Percentiles rank a stretch among this genome's conserved stretches.
These are phyloP conservation scores for Drechslerella stenobrocha DNA, from an alignment of 2,329 filamentous ascomycete species.

Conservation along the genomic window DNA sequence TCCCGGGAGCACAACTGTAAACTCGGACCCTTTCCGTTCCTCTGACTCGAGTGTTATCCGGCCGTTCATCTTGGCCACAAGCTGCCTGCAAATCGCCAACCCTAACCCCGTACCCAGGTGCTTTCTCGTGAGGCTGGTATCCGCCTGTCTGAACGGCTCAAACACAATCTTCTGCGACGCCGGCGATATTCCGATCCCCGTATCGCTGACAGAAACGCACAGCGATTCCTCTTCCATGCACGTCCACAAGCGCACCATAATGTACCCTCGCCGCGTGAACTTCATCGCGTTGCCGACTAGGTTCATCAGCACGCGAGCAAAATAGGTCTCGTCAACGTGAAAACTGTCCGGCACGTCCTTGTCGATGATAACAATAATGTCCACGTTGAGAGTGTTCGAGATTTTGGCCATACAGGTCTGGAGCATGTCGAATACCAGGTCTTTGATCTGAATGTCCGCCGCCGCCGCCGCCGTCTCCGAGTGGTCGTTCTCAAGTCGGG, in stretches of 20 bases:
- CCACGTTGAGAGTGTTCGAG: slow-evolving; percentile 39
- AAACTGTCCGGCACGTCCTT: slow-evolving; percentile 35
- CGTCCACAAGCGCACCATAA: slow-evolving; percentile 62
- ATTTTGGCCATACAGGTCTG: slow-evolving; percentile 46
- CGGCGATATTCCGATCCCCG: slow-evolving; percentile 79
- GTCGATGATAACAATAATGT: slow-evolving; percentile 41
- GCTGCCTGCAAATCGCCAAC: slow-evolving; percentile 66
- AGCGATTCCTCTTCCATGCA: slow-evolving; percentile 67
- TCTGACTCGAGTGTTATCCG: slow-evolving; percentile 63
- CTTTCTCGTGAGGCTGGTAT: slow-evolving; percentile 76
- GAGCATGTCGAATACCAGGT: slow-evolving; percentile 43
- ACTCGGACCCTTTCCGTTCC: slow-evolving; percentile 62
- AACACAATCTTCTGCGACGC: slow-evolving; percentile 69
- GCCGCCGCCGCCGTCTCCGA: slow-evolving; percentile 33
- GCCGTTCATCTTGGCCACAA: slow-evolving; percentile 66
- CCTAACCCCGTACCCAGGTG: slow-evolving; percentile 67
- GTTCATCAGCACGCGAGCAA: slow-evolving; percentile 64
- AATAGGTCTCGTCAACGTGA: slow-evolving; percentile 45
- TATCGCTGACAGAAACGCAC: slow-evolving; percentile 76
- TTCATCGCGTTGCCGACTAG: slow-evolving; percentile 67
- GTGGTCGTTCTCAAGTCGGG: slow-evolving; percentile 38
- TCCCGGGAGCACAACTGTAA: slow-evolving; percentile 56
- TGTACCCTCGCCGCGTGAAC: slow-evolving; percentile 63
- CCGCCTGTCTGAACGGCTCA: slow-evolving; percentile 69
- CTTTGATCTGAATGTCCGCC: slow-evolving; percentile 40